These are phyloP conservation scores for Chrysoporthe deuterocubensis DNA, from an alignment of 2,329 filamentous ascomycete genomes.

Conservation along the genomic window DNA sequence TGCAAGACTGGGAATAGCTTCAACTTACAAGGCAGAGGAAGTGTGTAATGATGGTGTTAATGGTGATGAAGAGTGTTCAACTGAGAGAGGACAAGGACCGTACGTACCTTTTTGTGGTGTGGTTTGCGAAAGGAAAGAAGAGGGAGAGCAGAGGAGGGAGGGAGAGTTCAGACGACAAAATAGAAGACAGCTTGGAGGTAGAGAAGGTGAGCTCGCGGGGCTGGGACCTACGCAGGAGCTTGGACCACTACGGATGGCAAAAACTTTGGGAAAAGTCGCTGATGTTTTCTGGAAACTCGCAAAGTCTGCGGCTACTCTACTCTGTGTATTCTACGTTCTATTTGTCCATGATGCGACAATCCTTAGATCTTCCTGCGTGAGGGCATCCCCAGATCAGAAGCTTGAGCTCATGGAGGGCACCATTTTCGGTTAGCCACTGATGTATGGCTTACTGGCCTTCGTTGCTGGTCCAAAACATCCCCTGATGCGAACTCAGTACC, in stretches of 20 bases:
- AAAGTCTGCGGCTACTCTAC: not conserved
- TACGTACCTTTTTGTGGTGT: slow-evolving; percentile 4
- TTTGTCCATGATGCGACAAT: not conserved
- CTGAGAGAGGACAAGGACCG: not conserved
- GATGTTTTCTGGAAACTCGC: not conserved
- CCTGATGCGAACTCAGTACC: not conserved
- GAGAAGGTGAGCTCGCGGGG: not conserved
- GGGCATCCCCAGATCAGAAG: not conserved
- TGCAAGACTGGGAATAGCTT: not conserved
- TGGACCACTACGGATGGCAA: not conserved
- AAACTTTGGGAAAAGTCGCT: not conserved
- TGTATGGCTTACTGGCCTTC: too few relatives aligned
- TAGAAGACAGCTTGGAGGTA: not conserved
- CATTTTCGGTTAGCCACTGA: not conserved
- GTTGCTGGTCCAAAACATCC: not conserved
- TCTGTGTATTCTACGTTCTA: not conserved
- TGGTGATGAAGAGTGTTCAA: not conserved
- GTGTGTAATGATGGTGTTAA: not conserved
- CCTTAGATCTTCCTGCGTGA: not conserved
- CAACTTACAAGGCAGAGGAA: not conserved
- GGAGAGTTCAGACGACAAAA: not conserved
- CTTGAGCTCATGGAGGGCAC: not conserved
- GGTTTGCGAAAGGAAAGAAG: not conserved
- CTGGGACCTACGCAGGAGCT: not conserved
- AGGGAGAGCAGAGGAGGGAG: not conserved